Conservation (phyloP, 371 early-diverging fungal genomes). For the Mortierella sp. region DNA sequence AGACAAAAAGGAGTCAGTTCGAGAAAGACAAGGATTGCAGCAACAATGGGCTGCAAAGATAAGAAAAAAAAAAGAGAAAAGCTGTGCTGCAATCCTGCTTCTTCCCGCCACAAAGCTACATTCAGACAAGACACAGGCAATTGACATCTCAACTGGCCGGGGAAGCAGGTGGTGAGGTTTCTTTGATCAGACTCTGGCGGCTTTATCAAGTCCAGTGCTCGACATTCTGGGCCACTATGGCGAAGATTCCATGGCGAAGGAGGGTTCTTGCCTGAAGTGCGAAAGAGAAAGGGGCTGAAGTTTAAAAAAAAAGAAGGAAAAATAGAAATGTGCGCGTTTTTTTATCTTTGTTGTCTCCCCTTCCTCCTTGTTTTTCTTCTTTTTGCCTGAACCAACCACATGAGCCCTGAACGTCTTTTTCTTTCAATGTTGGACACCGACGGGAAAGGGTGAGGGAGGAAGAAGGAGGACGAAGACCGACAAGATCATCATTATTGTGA, state of each 20-base stretch:
- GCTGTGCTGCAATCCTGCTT: slow-evolving; percentile 2
- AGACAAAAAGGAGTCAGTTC: neutral
- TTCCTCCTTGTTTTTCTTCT: neutral
- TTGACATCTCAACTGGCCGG: neutral
- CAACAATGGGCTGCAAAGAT: neutral
- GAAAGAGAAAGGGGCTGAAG: neutral
- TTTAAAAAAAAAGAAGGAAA: no score
- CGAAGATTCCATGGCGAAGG: neutral
- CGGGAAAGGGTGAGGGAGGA: neutral
- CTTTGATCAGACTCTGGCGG: neutral
- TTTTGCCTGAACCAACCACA: neutral
- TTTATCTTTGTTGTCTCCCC: neutral
- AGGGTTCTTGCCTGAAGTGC: no score
- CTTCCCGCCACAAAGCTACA: slow-evolving; percentile 1
- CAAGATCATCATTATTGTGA: neutral
- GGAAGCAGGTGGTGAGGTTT: neutral
- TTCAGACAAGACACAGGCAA: neutral
- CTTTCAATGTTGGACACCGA: neutral
- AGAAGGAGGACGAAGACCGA: neutral
- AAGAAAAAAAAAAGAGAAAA: neutral
- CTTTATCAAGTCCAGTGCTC: neutral
- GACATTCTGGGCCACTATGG: neutral
- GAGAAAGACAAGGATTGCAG: neutral
- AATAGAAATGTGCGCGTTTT: neutral
- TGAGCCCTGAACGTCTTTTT: neutral